Evolutionary conservation across 768 basidiomycete genomes (phyloP).

Genomic region (Termitomyces sp.): DNA sequence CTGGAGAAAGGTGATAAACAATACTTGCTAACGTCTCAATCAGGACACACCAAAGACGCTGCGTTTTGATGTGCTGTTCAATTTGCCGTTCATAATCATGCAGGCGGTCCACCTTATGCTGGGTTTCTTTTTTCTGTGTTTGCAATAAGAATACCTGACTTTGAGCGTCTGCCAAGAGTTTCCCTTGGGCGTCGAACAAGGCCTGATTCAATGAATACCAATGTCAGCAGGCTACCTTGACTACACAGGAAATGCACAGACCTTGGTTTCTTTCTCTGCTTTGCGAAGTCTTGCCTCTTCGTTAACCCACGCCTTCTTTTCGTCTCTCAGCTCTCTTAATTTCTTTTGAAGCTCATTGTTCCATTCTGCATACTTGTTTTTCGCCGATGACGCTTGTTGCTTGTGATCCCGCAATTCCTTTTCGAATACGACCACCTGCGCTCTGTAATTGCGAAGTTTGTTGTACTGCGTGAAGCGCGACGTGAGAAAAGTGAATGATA

Average conservation of each 20-base stretch:
- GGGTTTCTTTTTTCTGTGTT: conserved; percentile 71
- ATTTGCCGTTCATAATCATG: conserved; percentile 86
- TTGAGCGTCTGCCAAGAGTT: conserved; percentile 63
- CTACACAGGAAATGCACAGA: conserved; percentile 19
- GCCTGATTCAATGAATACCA: conserved; percentile 37
- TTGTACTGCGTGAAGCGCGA: conserved; percentile 51
- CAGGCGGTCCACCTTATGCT: conserved; percentile 77
- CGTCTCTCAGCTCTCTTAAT: conserved; percentile 67
- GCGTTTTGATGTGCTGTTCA: conserved; percentile 71
- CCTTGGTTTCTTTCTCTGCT: conserved; percentile 68
- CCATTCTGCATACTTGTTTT: conserved; percentile 81
- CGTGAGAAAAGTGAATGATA: not conserved
- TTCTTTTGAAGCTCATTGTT: conserved; percentile 77
- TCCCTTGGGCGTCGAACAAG: conserved; percentile 63
- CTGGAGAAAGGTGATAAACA: conserved; percentile 28
- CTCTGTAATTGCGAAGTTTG: conserved; percentile 72
- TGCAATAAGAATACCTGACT: conserved; percentile 65
- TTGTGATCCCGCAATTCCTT: conserved; percentile 70
- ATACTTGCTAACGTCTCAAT: not conserved
- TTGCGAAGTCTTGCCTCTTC: conserved; percentile 67
- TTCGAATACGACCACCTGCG: conserved; percentile 62
- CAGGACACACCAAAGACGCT: conserved; percentile 63
- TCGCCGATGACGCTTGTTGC: conserved; percentile 64
- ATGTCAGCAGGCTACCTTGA: not conserved
- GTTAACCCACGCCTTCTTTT: conserved; percentile 70